phyloP scores from a whole-genome alignment of 495 filamentous ascomycete genomes.

The Amniculicola lignicola region DNA sequence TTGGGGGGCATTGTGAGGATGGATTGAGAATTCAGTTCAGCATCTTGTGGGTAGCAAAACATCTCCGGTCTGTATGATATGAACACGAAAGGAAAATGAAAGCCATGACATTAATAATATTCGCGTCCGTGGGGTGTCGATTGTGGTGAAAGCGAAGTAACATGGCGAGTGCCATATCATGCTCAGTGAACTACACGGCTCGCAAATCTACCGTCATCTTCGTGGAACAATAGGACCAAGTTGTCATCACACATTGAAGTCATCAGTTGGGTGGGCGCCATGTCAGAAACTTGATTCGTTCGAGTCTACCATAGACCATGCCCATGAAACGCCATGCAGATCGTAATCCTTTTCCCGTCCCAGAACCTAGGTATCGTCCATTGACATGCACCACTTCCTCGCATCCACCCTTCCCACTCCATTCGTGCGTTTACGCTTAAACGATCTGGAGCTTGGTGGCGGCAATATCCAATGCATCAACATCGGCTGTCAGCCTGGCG shows the following conservation, averaged over 20 bases:
- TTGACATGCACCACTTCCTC: no score
- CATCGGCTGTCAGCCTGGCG: conserved; percentile 87
- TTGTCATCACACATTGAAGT: not conserved
- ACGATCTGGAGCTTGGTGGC: conserved; percentile 98
- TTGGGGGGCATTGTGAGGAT: not conserved
- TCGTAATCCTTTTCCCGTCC: conserved; percentile 8
- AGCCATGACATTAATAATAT: no score
- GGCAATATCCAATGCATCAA: conserved; percentile 98
- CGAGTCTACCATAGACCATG: conserved; percentile 18
- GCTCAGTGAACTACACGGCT: no score
- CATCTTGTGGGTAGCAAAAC: no score
- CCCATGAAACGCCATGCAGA: conserved; percentile 33
- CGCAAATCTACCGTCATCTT: no score
- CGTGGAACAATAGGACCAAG: no score
- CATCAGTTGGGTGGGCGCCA: conserved; percentile 15
- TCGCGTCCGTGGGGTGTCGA: no score
- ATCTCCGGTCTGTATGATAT: not conserved
- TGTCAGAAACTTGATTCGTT: conserved; percentile 22
- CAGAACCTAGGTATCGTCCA: not conserved
- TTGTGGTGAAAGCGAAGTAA: no score
- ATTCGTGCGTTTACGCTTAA: conserved; percentile 47
- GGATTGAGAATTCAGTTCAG: no score
- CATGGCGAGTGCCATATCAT: no score
- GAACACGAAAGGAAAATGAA: not conserved
- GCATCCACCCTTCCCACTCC: conserved; percentile 5